Percentiles rank a stretch among this genome's conserved stretches.
These are phyloP conservation scores for Fraxinus cuspidata DNA, from an alignment of 257 asterid species.

Conservation along the genomic window DNA sequence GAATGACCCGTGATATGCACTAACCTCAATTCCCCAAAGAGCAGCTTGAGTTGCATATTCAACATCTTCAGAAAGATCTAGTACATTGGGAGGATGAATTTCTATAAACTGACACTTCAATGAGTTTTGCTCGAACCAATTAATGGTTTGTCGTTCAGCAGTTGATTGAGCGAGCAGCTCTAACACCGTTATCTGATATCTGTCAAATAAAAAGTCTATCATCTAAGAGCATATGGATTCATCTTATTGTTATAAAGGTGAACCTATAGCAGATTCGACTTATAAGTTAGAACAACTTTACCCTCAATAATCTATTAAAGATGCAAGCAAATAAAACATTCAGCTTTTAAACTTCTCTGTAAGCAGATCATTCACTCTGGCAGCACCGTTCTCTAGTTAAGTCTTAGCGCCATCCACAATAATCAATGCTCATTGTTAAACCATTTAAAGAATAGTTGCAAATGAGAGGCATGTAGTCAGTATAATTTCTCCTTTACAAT, in stretches of 20 bases:
- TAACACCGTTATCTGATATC: slow-evolving; percentile 77
- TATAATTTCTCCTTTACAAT: neutral
- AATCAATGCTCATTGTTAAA: neutral
- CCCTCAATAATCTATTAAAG: slow-evolving; percentile 7
- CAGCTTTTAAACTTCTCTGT: slow-evolving; percentile 4
- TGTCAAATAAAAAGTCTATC: slow-evolving; percentile 36
- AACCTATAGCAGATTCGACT: slow-evolving; percentile 10
- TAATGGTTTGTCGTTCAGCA: slow-evolving; percentile 42
- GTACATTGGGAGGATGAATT: slow-evolving; percentile 83
- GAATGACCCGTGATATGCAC: slow-evolving; percentile 37
- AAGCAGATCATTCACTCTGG: slow-evolving; percentile 9
- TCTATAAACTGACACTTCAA: slow-evolving; percentile 49
- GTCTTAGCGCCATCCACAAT: neutral
- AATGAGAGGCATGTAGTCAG: neutral
- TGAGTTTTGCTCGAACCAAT: slow-evolving; percentile 50
- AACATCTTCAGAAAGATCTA: slow-evolving; percentile 77
- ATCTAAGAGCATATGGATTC: slow-evolving; percentile 18
- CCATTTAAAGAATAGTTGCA: neutral
- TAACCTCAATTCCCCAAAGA: slow-evolving; percentile 93
- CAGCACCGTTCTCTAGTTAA: neutral
- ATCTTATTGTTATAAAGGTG: slow-evolving; percentile 2
- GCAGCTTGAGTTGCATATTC: slow-evolving; percentile 93
- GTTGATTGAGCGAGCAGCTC: slow-evolving; percentile 77
- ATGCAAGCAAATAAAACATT: neutral
- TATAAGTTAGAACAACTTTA: neutral